Evolutionary conservation across 306 rosid species (phyloP).

Genomic region (Fragaria nilgerrensis): DNA sequence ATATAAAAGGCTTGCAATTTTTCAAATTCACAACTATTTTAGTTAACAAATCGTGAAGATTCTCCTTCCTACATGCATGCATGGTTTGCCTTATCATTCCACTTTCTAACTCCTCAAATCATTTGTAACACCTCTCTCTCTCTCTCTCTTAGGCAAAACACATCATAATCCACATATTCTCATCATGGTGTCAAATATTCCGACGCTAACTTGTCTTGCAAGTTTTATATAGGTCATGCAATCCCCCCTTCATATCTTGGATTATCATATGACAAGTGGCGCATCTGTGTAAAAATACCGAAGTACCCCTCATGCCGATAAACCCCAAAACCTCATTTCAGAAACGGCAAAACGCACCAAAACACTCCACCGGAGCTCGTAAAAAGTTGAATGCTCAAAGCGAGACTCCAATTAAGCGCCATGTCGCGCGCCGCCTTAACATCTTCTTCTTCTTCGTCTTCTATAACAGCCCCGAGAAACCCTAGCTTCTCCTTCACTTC

Average conservation of each 20-base stretch:
- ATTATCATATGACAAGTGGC: background rate
- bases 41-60: too few species aligned
- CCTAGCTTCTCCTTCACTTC: conserved; percentile 43
- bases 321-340: background rate
- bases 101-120: too few species aligned
- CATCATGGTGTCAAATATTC: background rate
- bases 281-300: background rate
- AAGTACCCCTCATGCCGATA: background rate
- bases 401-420: conserved; percentile 38
- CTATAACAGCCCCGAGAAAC: conserved; percentile 30
- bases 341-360: background rate
- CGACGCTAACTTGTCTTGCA: background rate
- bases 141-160: too few species aligned
- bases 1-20: too few species aligned
- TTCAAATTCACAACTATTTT: too few species aligned
- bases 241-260: background rate
- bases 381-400: conserved; percentile 36
- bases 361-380: background rate
- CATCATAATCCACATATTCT: too few species aligned
- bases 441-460: conserved; percentile 38
- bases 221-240: background rate
- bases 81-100: too few species aligned
- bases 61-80: too few species aligned
- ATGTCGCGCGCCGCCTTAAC: conserved; percentile 37
- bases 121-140: too few species aligned